A percentile compares a stretch with the other conserved stretches of the same genome.
phyloP scores from a whole-genome alignment of 2,329 filamentous ascomycete species.

The Trichoderma koningii region DNA sequence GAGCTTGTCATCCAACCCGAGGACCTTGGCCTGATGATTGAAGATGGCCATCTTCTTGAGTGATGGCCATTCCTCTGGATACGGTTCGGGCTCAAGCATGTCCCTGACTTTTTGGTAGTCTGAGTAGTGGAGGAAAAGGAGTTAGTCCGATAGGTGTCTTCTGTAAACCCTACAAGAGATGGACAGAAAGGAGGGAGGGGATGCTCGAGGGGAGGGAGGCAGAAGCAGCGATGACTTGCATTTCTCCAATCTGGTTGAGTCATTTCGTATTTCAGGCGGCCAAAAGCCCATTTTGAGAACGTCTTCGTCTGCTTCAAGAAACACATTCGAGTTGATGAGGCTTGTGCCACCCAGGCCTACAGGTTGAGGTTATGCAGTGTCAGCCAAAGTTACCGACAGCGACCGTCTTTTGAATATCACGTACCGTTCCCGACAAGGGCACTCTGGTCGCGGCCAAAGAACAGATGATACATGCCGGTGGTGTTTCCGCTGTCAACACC shows the following conservation, averaged over 20 bases:
- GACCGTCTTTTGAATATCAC: slow-evolving; percentile 35
- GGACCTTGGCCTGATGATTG: slow-evolving; percentile 55
- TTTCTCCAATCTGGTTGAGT: slow-evolving; percentile 44
- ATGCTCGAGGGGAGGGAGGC: too few species aligned
- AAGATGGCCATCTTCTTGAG: slow-evolving; percentile 61
- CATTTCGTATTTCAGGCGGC: slow-evolving; percentile 58
- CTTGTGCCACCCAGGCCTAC: slow-evolving; percentile 63
- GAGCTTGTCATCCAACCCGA: slow-evolving; percentile 57
- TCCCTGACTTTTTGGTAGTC: slow-evolving; percentile 59
- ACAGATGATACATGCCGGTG: slow-evolving; percentile 64
- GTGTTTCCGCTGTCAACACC: slow-evolving; percentile 52
- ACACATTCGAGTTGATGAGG: slow-evolving; percentile 68
- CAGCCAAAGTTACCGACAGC: not conserved
- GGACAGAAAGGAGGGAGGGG: not conserved
- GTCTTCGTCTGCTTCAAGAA: slow-evolving; percentile 58
- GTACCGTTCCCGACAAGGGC: slow-evolving; percentile 58
- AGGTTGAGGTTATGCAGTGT: slow-evolving; percentile 34
- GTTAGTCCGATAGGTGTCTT: not conserved
- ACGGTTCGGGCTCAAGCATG: slow-evolving; percentile 61
- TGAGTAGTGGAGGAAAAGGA: slow-evolving; percentile 32
- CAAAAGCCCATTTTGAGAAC: slow-evolving; percentile 58
- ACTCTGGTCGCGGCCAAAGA: slow-evolving; percentile 65
- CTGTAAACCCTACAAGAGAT: not conserved
- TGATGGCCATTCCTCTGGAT: slow-evolving; percentile 59
- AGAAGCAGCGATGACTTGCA: slow-evolving; percentile 46